Evolutionary conservation across 2,329 filamentous ascomycete species (phyloP).

Genomic region (Colletotrichum godetiae): DNA sequence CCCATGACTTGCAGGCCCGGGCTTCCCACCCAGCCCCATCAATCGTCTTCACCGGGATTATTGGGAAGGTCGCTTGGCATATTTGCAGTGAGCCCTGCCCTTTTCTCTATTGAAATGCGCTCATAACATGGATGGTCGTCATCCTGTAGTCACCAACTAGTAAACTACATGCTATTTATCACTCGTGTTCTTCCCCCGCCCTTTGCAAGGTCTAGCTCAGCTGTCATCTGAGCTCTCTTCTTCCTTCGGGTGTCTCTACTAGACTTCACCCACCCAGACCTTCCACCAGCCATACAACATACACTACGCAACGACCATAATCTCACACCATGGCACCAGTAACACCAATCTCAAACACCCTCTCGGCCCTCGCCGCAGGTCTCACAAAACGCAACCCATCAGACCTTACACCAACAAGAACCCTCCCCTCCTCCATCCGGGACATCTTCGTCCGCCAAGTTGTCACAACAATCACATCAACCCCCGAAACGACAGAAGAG

Average conservation of each 20-base stretch:
- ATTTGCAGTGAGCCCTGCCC: background rate
- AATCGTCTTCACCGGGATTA: background rate
- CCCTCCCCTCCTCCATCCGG: slow-evolving; percentile 5
- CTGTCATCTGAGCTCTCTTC: background rate
- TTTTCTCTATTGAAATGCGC: background rate
- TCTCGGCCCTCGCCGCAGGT: background rate
- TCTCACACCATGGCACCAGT: slow-evolving; percentile 20
- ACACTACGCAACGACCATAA: background rate
- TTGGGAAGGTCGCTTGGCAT: background rate
- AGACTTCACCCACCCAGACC: background rate
- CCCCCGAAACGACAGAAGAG: slow-evolving; percentile 35
- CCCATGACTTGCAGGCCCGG: slow-evolving; percentile 24
- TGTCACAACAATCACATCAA: slow-evolving; percentile 46
- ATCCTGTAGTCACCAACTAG: slow-evolving; percentile 1
- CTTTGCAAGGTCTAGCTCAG: background rate
- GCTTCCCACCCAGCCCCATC: slow-evolving; percentile 20
- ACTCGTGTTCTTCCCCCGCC: background rate
- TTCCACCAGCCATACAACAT: too few species aligned
- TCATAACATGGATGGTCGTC: slow-evolving; percentile 9
- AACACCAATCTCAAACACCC: background rate
- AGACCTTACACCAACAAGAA: slow-evolving; percentile 12
- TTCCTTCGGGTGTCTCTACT: background rate
- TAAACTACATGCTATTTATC: slow-evolving; percentile 5
- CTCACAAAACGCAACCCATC: background rate
- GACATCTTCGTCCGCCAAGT: slow-evolving; percentile 31